Evolutionary conservation across 208 protist genomes (phyloP), one percentile per base, ranked within the genome.

Genomic region (Trypanosoma boissoni): DNA sequence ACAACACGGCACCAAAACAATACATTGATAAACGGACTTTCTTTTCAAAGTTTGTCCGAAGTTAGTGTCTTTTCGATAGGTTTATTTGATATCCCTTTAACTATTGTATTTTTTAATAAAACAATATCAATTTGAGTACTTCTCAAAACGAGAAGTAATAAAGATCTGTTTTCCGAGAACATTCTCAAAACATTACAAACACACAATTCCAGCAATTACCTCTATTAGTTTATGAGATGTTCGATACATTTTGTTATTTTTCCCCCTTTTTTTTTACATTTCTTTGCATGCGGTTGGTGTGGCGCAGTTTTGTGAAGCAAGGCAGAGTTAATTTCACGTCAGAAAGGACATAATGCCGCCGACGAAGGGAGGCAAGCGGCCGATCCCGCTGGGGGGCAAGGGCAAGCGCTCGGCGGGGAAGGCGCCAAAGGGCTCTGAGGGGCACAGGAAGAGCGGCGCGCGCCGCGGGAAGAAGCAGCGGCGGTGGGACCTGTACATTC

Each of bases 371-470:
- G 86, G 85, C 68, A 93, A 91, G 70, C 78, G 83, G 16, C 82
- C 85, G 20, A 85, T 92, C 31, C 80, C 80, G 49, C 69, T 97
- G 21, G 96, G 97, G 64, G 98, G 99, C 52, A 98, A 98, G 72
- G 98, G 96, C 32, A 99, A 99, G 95, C 73, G 97, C 87, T 98
- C 88, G 75, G 87, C 42, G 82, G 98, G 76, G 65, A 92, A 82
- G 91, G 98, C 85, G 66, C 96, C 80, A 78, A 99, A 82, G 71
- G 76, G 23, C 78, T 92, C 69, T 9, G 56, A 69, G 58, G 63
- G 58, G 34, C 70, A 76, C 37, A 68, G 71, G 43, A 82, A 84
- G 45, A 68, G 42, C 29, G 63, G 48, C 7, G 64, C 55, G 28
- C 62, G 59, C 45, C 62, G 64, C 28, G 88, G 88, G 63, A 96